Evolutionary conservation across 306 rosid species (phyloP).

Genomic region (Quercus wislizeni): DNA sequence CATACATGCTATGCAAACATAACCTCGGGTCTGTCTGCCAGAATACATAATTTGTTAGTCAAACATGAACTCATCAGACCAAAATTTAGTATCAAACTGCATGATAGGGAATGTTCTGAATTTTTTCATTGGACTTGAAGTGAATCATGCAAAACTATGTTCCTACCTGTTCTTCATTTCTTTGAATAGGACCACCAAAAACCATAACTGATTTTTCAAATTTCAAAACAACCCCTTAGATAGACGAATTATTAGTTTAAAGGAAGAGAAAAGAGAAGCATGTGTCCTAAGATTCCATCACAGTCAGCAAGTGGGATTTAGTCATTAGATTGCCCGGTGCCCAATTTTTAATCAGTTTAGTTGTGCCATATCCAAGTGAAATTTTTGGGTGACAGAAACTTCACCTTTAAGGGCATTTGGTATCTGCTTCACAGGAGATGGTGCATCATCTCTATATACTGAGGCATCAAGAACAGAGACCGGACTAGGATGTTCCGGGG

Average conservation of each 20-base stretch:
- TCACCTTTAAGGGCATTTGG: conserved; percentile 56
- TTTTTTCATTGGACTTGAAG: background rate
- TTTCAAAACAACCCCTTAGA: background rate
- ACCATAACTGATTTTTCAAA: background rate
- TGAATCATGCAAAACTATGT: background rate
- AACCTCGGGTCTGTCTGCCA: background rate
- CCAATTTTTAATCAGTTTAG: background rate
- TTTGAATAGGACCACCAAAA: background rate
- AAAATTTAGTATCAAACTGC: background rate
- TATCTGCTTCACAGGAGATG: conserved; percentile 58
- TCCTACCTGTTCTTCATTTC: background rate
- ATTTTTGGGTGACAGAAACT: conserved; percentile 13
- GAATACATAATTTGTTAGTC: background rate
- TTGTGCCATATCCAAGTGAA: background rate
- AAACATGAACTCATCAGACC: background rate
- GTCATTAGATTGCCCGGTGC: background rate
- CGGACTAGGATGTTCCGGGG: conserved; percentile 77
- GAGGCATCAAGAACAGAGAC: conserved; percentile 75
- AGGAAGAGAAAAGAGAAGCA: background rate
- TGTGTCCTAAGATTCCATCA: background rate
- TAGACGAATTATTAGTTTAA: background rate
- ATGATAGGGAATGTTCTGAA: background rate
- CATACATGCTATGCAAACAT: background rate
- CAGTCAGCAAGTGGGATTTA: background rate
- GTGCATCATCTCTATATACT: conserved; percentile 54